These are phyloP conservation scores for Linnemannia hyalina DNA, from an alignment of 192 early-diverging fungal genomes.

Conservation along the genomic window DNA sequence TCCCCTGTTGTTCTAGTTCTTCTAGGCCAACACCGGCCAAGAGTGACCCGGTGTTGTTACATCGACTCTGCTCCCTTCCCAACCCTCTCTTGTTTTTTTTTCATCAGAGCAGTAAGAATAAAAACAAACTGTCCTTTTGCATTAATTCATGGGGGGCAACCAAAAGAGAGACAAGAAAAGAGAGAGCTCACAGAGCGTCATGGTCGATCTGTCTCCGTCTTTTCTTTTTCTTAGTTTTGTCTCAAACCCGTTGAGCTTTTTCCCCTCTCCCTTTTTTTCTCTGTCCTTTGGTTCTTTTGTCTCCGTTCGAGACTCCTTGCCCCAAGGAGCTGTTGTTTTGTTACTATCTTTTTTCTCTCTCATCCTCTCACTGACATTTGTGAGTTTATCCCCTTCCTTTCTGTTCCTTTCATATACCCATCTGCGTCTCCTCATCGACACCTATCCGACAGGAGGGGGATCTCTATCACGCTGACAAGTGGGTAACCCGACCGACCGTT, in stretches of 20 bases:
- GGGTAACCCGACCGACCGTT: neutral
- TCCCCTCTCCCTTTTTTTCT: neutral
- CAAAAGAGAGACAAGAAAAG: neutral
- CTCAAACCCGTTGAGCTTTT: neutral
- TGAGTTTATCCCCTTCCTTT: neutral
- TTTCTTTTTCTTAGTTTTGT: neutral
- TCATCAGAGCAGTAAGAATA: neutral
- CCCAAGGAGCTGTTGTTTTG: too few species aligned
- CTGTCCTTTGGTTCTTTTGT: neutral
- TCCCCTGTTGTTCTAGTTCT: neutral
- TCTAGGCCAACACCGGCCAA: neutral
- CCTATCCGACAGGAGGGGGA: neutral
- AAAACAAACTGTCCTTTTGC: neutral
- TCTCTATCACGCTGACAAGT: neutral
- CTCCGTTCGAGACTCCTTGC: slow-evolving; percentile 3
- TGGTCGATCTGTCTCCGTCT: neutral
- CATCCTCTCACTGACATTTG: neutral
- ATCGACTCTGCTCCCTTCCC: neutral
- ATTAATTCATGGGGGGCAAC: neutral
- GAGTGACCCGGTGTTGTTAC: neutral
- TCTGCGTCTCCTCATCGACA: neutral
- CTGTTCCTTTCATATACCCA: neutral
- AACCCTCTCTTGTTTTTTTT: neutral
- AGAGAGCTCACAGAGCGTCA: neutral
- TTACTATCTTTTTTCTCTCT: neutral